phyloP scores from a whole-genome alignment of 495 filamentous ascomycete genomes.

The Penicillium turbatum region DNA sequence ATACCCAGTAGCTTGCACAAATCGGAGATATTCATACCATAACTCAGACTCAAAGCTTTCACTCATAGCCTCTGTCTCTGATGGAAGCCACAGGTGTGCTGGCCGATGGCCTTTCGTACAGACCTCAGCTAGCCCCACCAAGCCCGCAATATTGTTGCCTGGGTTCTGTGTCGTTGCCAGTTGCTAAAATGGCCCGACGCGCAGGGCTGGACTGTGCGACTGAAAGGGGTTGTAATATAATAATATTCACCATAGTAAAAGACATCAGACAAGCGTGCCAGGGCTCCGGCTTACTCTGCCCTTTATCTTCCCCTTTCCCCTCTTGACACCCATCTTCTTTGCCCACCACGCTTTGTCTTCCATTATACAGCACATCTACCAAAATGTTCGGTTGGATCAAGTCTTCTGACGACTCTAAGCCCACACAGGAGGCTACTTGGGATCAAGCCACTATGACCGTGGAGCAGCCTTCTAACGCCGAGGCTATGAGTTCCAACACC shows the following conservation, averaged over 20 bases:
- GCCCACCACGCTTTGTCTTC: background rate
- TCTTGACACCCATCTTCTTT: background rate
- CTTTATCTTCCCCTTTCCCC: background rate
- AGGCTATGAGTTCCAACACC: slow-evolving; percentile 2
- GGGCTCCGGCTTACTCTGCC: background rate
- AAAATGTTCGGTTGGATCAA: slow-evolving; percentile 10
- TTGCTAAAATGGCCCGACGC: background rate
- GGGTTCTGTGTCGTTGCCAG: background rate
- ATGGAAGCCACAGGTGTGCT: background rate
- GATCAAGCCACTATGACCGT: slow-evolving; percentile 3
- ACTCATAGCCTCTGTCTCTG: background rate
- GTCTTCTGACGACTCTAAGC: slow-evolving; percentile 4
- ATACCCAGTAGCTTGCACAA: too few species aligned
- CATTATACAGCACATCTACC: background rate
- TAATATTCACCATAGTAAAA: background rate
- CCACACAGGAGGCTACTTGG: slow-evolving; percentile 3
- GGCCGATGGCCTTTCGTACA: background rate
- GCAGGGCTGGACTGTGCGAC: background rate
- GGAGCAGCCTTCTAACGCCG: slow-evolving; percentile 1
- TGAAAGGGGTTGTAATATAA: background rate
- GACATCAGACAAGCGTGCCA: background rate
- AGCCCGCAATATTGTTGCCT: background rate
- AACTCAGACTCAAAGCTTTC: too few species aligned
- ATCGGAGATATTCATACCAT: too few species aligned
- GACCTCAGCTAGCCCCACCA: background rate